A percentile compares a stretch with the other conserved stretches of the same genome.
These are phyloP conservation scores for Amaranthus cruentus DNA, from an alignment of 148 eudicot genomes.

Conservation along the genomic window DNA sequence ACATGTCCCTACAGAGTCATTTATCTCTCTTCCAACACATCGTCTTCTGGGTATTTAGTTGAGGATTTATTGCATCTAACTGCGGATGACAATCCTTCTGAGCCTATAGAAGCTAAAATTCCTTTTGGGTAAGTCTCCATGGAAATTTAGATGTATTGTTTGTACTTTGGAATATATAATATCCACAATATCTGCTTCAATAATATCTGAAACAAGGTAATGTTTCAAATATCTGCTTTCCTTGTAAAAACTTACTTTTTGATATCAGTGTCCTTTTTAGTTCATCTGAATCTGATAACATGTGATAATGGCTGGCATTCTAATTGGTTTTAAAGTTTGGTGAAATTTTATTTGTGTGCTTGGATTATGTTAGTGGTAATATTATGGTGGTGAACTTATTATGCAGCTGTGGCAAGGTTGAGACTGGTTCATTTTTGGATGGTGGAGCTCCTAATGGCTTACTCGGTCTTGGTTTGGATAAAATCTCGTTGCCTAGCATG, in stretches of 20 bases:
- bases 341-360: neutral
- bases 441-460: conserved; percentile 92
- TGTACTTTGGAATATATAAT: neutral
- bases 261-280: no score
- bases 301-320: neutral
- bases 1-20: conserved; percentile 61
- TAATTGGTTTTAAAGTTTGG: neutral
- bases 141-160: neutral
- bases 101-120: conserved; percentile 50
- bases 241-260: no score
- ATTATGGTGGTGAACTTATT: conserved; percentile 9
- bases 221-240: no score
- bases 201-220: no score
- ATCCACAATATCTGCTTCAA: no score
- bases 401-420: conserved; percentile 69
- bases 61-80: conserved; percentile 76
- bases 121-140: conserved; percentile 72
- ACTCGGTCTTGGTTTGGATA: conserved; percentile 75
- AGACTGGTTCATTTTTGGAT: conserved; percentile 76
- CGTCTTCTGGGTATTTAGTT: conserved; percentile 72
- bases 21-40: conserved; percentile 75
- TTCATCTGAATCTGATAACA: no score
- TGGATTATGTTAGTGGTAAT: no score
- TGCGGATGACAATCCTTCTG: conserved; percentile 50
- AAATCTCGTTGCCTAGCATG: conserved; percentile 73